These are phyloP conservation scores for Periconia sp. DNA, from an alignment of 2,329 filamentous ascomycete species.

Conservation along the genomic window DNA sequence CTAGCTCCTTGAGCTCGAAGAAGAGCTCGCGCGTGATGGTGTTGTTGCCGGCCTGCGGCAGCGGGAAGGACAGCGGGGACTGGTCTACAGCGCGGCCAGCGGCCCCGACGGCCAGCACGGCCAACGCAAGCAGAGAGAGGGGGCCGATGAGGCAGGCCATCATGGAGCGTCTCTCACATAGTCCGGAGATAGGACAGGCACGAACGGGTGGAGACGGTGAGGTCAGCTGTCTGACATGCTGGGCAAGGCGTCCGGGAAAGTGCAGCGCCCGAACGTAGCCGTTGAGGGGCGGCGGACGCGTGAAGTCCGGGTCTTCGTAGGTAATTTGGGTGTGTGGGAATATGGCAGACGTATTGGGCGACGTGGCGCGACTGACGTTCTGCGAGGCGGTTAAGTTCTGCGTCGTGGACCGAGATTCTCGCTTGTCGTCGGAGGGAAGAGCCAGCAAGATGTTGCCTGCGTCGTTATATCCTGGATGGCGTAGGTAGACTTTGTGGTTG, in stretches of 20 bases:
- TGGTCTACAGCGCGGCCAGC: conserved; percentile 22
- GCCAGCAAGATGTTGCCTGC: no score
- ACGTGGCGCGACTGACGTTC: conserved; percentile 33
- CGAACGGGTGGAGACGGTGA: conserved; percentile 17
- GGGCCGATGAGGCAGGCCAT: conserved; percentile 30
- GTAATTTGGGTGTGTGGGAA: conserved; percentile 49
- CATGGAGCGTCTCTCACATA: conserved; percentile 38
- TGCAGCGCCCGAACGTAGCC: neutral
- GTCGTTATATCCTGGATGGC: no score
- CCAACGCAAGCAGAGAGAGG: conserved; percentile 15
- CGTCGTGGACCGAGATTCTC: no score
- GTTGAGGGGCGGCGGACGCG: conserved; percentile 59
- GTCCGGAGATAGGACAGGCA: conserved; percentile 15
- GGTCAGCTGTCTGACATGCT: no score
- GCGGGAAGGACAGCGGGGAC: conserved; percentile 37
- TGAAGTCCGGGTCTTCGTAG: conserved; percentile 48
- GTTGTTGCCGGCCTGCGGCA: conserved; percentile 27
- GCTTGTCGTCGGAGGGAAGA: no score
- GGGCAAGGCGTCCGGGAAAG: conserved; percentile 13
- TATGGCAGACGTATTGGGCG: conserved; percentile 40
- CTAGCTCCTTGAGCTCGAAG: conserved; percentile 80
- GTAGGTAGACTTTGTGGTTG: no score
- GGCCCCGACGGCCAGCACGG: conserved; percentile 20
- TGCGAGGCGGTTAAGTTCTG: conserved; percentile 27
- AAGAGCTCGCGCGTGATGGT: conserved; percentile 71